Evolutionary conservation across 441 rosid genomes (phyloP), one percentile per base, ranked within the genome.

Genomic region (Cnidoscolus chayamansa): DNA sequence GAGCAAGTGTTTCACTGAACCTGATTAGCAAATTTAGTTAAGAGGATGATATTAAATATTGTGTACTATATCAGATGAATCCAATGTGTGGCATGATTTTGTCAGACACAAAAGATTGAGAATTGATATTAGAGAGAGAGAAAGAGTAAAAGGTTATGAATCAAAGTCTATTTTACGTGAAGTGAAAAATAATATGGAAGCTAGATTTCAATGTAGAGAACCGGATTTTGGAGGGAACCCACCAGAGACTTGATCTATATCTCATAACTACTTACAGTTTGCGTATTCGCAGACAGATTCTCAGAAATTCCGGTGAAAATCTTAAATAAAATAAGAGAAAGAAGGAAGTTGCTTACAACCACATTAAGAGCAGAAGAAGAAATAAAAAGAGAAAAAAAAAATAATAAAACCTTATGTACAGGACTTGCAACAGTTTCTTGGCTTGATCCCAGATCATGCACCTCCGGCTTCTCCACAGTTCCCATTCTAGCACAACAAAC

Each of bases 381-480:
- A 20, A 51, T 2, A 35, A 35, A 35, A 4, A 35, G 37, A 35
- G 37, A 35, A 35, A 4, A 35, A 35, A 35, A 61, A 11, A 31
- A 12, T 5, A 71, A 16, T 20, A 48, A 61, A 16, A 63, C 78
- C 74, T 63, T 56, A 8, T 12, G 62, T 2, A 35, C 49, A 57
- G 71, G 40, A 65, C 37, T 57, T 2, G 7, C 17, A 67, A 0
- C 59, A 20, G 64, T 37, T 45, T 8, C 69, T 55, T 65, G 65
- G 60, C 67, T 35, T 17, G 62, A 59, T 60, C 72, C 59, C 43
- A 59, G 51, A 48, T 51, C 77, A 74, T 47, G 58, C 19, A 19
- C 56, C 54, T 63, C 70, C 56, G 57, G 48, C 76, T 30, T 73
- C 53, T 74, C 66, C 19, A 49, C 10, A 50, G 61, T 67, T 66